Evolutionary conservation across 345 rosid species (phyloP), one percentile per base, ranked within the genome.

Genomic region (Adansonia digitata): DNA sequence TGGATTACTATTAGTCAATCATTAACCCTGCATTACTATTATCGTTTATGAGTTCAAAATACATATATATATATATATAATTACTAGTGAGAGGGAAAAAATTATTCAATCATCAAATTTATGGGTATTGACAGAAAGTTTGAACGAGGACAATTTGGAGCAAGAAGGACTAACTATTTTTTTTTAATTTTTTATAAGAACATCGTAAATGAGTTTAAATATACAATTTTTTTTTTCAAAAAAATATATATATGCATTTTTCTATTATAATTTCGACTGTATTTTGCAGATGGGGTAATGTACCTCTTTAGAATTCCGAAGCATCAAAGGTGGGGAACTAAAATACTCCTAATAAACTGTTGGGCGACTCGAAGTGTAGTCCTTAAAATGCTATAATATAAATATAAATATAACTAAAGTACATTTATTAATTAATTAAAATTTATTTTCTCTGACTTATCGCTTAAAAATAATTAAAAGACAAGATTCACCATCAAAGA

Each of bases 261-360:
- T 55, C 29, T 55, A 55, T 55, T 55, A 26, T 8, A 24, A 22
- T 55, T 4, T 55, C 26, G n/a, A n/a, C n/a, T n/a, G n/a, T n/a
- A 48, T 15, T 48, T 35, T 63, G 26, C 24, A 17, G 43, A 34
- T 18, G 2, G 15, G 9, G 17, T 63, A 49, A 17, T 49, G n/a
- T 45, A 57, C 66, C 80, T 83, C 85, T 75, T 68, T 48, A 34
- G 74, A 48, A 42, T 35, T 71, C 45, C 67, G 62, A 80, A 83
- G 78, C 74, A 75, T 39, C 80, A 75, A 62, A 69, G 15, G 27
- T 18, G 48, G 10, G 5, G 8, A 73, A 29, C 35, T 42, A 42
- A 42, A 67, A 26, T 67, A 68, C 14, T 68, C 24, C 14, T 46
- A 26, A 26, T 1, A 48, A 68, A 43, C 31, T 46, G 56, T 68